A percentile compares a stretch with the other conserved stretches of the same genome.
phyloP scores from a whole-genome alignment of 2,329 filamentous ascomycete species.

The Ophiocordyceps sinensis region DNA sequence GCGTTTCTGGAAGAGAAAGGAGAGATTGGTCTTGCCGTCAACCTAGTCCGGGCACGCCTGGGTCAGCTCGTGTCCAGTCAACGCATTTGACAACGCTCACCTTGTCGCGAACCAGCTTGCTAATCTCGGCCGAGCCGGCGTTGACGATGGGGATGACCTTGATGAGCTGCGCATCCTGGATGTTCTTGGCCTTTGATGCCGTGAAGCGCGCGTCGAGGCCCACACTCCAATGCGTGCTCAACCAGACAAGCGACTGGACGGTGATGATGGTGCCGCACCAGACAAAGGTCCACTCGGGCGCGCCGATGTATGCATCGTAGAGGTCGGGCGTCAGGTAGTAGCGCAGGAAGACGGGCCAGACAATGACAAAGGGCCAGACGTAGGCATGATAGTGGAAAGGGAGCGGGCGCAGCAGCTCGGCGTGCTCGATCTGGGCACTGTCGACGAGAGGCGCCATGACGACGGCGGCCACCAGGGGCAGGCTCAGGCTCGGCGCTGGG shows the following conservation, averaged over 20 bases:
- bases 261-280: constrained; percentile 84
- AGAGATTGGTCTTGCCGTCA: constrained; percentile 61
- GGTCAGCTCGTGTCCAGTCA: not conserved
- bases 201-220: constrained; percentile 73
- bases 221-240: constrained; percentile 97
- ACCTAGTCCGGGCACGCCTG: constrained; percentile 13
- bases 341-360: constrained; percentile 85
- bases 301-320: constrained; percentile 83
- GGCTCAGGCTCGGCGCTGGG: not conserved
- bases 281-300: constrained; percentile 96
- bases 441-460: constrained; percentile 73
- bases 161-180: constrained; percentile 70
- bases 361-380: constrained; percentile 79
- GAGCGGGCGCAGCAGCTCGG: constrained; percentile 78
- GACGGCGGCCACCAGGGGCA: not conserved
- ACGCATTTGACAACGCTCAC: constrained; percentile 18
- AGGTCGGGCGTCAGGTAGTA: constrained; percentile 71
- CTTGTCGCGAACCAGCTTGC: constrained; percentile 62
- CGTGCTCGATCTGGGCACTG: constrained; percentile 75
- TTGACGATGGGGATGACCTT: constrained; percentile 87
- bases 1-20: constrained; percentile 96
- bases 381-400: constrained; percentile 73
- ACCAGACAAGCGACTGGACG: constrained; percentile 75
- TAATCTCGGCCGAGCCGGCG: constrained; percentile 80
- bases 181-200: constrained; percentile 50